Percentiles rank a stretch among this genome's conserved stretches.
Evolutionary conservation across 768 basidiomycete genomes (phyloP).

Genomic region (Leucocoprinus birnbaumii): DNA sequence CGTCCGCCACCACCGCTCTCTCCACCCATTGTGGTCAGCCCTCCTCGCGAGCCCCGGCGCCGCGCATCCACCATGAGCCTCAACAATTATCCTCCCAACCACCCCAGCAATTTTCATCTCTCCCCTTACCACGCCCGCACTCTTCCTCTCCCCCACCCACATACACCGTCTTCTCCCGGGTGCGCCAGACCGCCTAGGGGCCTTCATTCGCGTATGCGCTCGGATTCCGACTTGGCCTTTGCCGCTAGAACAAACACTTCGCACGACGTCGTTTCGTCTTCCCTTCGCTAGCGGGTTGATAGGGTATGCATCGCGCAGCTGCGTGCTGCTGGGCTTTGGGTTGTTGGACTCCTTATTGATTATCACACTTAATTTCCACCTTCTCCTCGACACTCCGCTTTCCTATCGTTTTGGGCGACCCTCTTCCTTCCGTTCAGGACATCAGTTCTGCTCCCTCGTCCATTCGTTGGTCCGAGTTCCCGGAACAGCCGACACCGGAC

Average conservation of each 20-base stretch:
- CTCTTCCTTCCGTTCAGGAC: no score
- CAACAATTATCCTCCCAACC: not conserved
- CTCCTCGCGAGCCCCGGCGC: not conserved
- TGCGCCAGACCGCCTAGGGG: not conserved
- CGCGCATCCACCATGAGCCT: not conserved
- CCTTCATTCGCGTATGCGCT: not conserved
- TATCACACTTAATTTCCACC: no score
- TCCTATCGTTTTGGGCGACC: no score
- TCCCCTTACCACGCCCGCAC: not conserved
- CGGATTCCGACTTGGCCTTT: not conserved
- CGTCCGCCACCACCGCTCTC: conserved; percentile 10
- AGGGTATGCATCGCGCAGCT: no score
- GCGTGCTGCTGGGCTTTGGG: no score
- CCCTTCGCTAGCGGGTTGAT: not conserved
- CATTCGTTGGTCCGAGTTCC: not conserved
- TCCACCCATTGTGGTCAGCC: conserved; percentile 9
- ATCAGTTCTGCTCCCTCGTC: no score
- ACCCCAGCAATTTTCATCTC: not conserved
- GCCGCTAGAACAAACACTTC: not conserved
- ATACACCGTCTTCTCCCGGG: not conserved
- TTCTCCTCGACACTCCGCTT: no score
- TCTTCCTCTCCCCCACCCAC: not conserved
- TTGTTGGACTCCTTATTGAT: no score
- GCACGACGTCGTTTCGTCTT: not conserved
- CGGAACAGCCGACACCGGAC: not conserved